These are phyloP conservation scores for Exidia glandulosa DNA, from an alignment of 768 basidiomycete genomes.

Conservation along the genomic window DNA sequence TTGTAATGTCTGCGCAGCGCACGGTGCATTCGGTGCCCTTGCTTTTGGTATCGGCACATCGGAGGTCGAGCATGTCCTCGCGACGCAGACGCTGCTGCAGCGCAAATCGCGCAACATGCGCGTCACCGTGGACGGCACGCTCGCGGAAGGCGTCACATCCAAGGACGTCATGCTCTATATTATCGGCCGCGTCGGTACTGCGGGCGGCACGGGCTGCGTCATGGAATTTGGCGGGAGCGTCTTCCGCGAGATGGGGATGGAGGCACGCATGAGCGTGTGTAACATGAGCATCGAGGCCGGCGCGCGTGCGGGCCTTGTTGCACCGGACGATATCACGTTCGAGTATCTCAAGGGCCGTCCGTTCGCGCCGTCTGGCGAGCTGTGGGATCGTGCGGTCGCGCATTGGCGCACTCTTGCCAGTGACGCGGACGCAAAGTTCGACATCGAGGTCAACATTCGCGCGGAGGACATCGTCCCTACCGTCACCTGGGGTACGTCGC, in stretches of 20 bases:
- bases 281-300: conserved; percentile 96
- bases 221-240: conserved; percentile 90
- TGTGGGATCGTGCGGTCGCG: conserved; percentile 75
- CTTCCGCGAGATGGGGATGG: conserved; percentile 77
- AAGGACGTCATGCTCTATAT: conserved; percentile 89
- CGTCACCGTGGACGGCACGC: conserved; percentile 73
- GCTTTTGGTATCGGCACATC: conserved; percentile 92
- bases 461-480: conserved; percentile 84
- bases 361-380: conserved; percentile 61
- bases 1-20: conserved; percentile 35
- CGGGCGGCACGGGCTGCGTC: conserved; percentile 83
- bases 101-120: conserved; percentile 89
- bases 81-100: conserved; percentile 82
- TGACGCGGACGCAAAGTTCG: conserved; percentile 77
- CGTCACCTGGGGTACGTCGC: conserved; percentile 88
- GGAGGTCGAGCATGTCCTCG: conserved; percentile 89
- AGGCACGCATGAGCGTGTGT: conserved; percentile 82
- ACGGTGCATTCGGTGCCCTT: conserved; percentile 86
- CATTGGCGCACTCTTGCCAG: conserved; percentile 76
- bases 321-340: conserved; percentile 81
- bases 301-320: conserved; percentile 87
- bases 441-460: conserved; percentile 66
- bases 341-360: conserved; percentile 73
- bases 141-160: conserved; percentile 72
- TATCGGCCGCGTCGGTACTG: conserved; percentile 87